Evolutionary conservation across 148 eudicot genomes (phyloP), one percentile per base, ranked within the genome.

Genomic region (Arbutus unedo): DNA sequence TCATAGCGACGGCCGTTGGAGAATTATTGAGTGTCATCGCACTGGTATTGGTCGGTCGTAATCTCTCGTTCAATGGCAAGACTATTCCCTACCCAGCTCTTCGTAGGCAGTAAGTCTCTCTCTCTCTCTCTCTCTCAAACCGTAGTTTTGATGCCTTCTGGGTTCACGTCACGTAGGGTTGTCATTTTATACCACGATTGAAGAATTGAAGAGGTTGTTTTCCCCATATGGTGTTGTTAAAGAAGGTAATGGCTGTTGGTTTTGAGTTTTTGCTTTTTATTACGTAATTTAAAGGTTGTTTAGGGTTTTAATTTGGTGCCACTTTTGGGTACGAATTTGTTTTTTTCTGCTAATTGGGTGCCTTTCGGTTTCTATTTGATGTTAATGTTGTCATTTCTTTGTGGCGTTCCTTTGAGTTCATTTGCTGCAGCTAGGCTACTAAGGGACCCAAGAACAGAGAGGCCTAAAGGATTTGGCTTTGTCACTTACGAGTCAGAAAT

Each of bases 381-480:
- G 49, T 2, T 60, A 3, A 11, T 44, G 6, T 59, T 55, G 41
- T 18, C 48, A 18, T 25, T 13, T 71, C 8, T 47, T 13, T 53
- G 21, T 79, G 68, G 16, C 18, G 15, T 78, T 51, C 18, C 44
- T 49, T 16, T 47, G 56, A 51, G 48, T 79, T 55, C 57, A 4
- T 41, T 75, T 83, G 54, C 14, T 79, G 82, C 91, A 93, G 98
- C 95, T 13, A 92, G 81, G 87, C 84, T 93, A 77, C 79, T 90
- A 15, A 85, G 78, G 80, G 98, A 93, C 76, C 84, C 82, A 19
- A 84, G 18, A 81, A 91, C 94, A 3, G 90, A 83, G 68, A 92
- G 98, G 88, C 87, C 89, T 18, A 95, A 91, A 85, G 98, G 98
- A 25, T 95, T 85, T 87, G 98, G 93, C 38, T 95, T 95, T 85